A percentile compares a stretch with the other conserved stretches of the same genome.
Conservation (phyloP, 2,329 filamentous ascomycete species). For the Hymenoscyphus fraxineus region DNA sequence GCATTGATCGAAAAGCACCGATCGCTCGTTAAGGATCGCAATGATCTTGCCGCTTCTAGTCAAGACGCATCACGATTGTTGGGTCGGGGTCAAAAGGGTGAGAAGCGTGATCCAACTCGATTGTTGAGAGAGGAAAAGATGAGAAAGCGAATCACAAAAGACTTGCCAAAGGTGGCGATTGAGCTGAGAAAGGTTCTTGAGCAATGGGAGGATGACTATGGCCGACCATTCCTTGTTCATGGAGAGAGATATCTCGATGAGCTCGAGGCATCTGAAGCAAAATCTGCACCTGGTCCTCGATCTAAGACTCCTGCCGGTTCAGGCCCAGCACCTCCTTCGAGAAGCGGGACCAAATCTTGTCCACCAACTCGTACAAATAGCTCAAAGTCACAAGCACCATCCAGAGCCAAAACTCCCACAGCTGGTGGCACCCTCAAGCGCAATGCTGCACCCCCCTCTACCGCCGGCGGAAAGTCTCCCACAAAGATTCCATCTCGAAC, state of each 20-base stretch:
- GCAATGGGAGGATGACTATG: conserved; percentile 90
- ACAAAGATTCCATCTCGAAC: conserved; percentile 67
- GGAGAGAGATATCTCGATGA: conserved; percentile 87
- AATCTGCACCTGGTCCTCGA: conserved; percentile 56
- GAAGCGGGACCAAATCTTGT: conserved; percentile 27
- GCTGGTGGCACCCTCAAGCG: conserved; percentile 36
- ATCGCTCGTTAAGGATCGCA: conserved; percentile 76
- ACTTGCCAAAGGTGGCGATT: conserved; percentile 83
- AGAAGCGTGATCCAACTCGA: conserved; percentile 91
- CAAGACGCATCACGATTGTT: conserved; percentile 93
- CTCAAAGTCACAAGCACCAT: conserved; percentile 27
- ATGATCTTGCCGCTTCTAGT: conserved; percentile 83
- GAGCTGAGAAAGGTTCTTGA: conserved; percentile 82
- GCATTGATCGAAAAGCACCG: conserved; percentile 80
- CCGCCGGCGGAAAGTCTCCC: conserved; percentile 46
- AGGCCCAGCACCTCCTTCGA: conserved; percentile 43
- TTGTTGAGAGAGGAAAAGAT: conserved; percentile 95
- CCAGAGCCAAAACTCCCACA: conserved; percentile 51
- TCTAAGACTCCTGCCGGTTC: conserved; percentile 72
- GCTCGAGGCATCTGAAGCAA: conserved; percentile 62
- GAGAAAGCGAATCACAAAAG: conserved; percentile 94
- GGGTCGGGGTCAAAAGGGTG: conserved; percentile 86
- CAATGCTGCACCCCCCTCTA: conserved; percentile 28
- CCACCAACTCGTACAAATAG: conserved; percentile 31
- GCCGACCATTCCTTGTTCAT: conserved; percentile 86